Evolutionary conservation across 2,329 filamentous ascomycete genomes (phyloP), one percentile per base, ranked within the genome.

Genomic region (Blastomyces gilchristii): DNA sequence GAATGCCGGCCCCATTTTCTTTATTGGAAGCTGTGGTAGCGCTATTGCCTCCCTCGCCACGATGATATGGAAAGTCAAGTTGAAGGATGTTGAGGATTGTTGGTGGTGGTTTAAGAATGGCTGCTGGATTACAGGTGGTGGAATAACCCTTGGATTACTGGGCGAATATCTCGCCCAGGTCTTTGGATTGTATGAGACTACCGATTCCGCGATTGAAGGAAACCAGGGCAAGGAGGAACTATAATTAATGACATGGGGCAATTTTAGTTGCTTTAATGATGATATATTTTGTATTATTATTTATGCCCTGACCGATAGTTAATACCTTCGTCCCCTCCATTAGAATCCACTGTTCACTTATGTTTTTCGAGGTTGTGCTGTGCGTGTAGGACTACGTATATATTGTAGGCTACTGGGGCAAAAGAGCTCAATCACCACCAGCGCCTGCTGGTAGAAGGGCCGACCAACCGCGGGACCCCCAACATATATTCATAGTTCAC

Each of bases 61-160:
- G 18, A 86, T 86, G 82, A 85, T 86, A 25, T 80, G 80, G 74
- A 80, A 76, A 64, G 84, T 86, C 37, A 79, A 80, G 62, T 69
- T 87, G 65, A 81, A 83, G 64, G 80, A 79, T 60, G 81, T 84
- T 58, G 75, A 76, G 65, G 80, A 83, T 68, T 86, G 84, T 68
- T 85, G 83, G 82, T 84, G 81, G 79, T 87, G 84, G 84, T 87
- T 87, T 68, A 82, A 78, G 63, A 82, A 84, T 62, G 84, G 84
- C 31, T 83, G 82, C 49, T 83, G 83, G 78, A 76, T 86, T 64
- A 86, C 84, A 22, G 84, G 84, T 28, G 83, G 84, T 22, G 81
- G 78, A 0, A 84, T 87, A 62, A 77, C 81, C 18, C 62, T 82
- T 41, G 84, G 84, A 3, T 71, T 86, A 65, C 69, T 80, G 45